Evolutionary conservation across 257 asterid species (phyloP).

Genomic region (Solanum clarkiae): DNA sequence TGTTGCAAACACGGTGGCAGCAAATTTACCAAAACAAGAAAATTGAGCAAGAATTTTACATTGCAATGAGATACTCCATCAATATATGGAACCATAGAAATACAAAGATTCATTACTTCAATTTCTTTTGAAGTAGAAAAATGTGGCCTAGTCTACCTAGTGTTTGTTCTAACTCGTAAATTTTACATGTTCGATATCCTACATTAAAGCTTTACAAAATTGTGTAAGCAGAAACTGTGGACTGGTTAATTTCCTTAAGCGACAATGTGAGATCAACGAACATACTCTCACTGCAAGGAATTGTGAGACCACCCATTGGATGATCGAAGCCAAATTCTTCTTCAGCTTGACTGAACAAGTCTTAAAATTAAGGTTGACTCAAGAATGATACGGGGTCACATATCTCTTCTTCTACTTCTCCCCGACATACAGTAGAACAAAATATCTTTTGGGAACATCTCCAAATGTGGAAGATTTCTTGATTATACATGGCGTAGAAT

Average conservation of each 20-base stretch:
- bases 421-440: constrained; percentile 39
- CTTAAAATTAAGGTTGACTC: constrained; percentile 31
- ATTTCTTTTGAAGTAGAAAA: not conserved
- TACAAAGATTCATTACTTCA: not conserved
- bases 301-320: constrained; percentile 45
- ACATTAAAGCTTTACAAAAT: not conserved
- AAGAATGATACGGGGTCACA: constrained; percentile 17
- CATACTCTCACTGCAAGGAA: constrained; percentile 28
- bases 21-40: no score
- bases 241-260: not conserved
- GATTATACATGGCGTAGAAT: not conserved
- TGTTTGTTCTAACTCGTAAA: not conserved
- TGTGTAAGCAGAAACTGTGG: not conserved
- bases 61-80: not conserved
- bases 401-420: constrained; percentile 20
- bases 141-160: not conserved
- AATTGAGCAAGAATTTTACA: not conserved
- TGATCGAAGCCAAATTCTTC: constrained; percentile 25
- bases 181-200: not conserved
- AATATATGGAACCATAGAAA: not conserved
- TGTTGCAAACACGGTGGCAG: no score
- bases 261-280: constrained; percentile 23
- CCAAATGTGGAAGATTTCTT: not conserved
- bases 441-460: constrained; percentile 42
- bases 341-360: constrained; percentile 25